phyloP scores from a whole-genome alignment of 2,329 filamentous ascomycete genomes.

The Exophiala oligosperma region DNA sequence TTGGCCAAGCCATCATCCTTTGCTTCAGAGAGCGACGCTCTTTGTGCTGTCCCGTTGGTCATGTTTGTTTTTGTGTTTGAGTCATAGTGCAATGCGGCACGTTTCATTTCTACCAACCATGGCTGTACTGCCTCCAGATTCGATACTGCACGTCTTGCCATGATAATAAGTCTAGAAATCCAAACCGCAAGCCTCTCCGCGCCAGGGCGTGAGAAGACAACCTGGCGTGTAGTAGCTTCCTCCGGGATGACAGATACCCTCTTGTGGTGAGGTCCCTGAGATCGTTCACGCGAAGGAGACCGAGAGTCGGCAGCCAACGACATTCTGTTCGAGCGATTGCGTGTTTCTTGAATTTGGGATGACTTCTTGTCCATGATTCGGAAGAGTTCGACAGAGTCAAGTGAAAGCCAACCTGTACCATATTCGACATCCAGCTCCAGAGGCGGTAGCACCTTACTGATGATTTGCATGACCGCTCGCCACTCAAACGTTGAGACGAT shows the following conservation, averaged over 20 bases:
- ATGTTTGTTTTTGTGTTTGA: neutral
- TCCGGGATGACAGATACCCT: slow-evolving; percentile 14
- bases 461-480: slow-evolving; percentile 43
- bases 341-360: neutral
- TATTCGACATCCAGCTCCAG: slow-evolving; percentile 14
- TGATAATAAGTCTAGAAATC: slow-evolving; percentile 76
- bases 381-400: slow-evolving; percentile 22
- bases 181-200: slow-evolving; percentile 79
- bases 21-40: neutral
- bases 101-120: slow-evolving; percentile 17
- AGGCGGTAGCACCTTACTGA: slow-evolving; percentile 28
- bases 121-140: slow-evolving; percentile 59
- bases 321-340: slow-evolving; percentile 4
- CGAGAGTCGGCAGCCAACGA: slow-evolving; percentile 8
- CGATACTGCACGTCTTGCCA: slow-evolving; percentile 79
- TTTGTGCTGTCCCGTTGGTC: neutral
- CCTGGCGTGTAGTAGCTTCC: slow-evolving; percentile 4
- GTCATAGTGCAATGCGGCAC: neutral
- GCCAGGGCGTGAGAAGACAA: slow-evolving; percentile 46
- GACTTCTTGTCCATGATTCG: neutral
- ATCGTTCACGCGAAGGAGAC: slow-evolving; percentile 16
- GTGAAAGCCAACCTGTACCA: slow-evolving; percentile 6
- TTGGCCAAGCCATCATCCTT: neutral
- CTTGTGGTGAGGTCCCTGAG: slow-evolving; percentile 14
- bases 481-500: slow-evolving; percentile 50